Conservation (phyloP, 257 asterid species). For the Perilla frutescens region DNA sequence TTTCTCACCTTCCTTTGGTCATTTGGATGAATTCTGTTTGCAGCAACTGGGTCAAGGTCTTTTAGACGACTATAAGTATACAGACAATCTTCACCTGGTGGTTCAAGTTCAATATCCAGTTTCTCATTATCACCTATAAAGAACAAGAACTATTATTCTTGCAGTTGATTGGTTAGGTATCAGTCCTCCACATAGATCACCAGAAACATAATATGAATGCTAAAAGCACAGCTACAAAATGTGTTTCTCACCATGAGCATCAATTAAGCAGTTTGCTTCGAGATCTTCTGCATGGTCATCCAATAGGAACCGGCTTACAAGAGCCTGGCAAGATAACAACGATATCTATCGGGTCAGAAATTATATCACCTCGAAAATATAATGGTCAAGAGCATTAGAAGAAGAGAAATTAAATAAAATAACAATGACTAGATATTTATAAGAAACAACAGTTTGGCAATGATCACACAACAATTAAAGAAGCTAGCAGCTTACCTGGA, state of each 20-base stretch:
- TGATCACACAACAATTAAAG: background rate
- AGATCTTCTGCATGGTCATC: slow-evolving; percentile 66
- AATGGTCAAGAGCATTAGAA: background rate
- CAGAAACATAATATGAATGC: slow-evolving; percentile 22
- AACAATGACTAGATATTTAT: slow-evolving; percentile 10
- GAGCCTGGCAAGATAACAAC: slow-evolving; percentile 59
- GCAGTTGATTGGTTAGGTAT: background rate
- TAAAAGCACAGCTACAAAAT: slow-evolving; percentile 7
- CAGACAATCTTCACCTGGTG: slow-evolving; percentile 36
- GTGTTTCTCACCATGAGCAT: slow-evolving; percentile 53
- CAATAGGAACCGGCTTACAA: slow-evolving; percentile 81
- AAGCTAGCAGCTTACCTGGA: slow-evolving; percentile 65
- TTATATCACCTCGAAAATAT: slow-evolving; percentile 23
- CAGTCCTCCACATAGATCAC: slow-evolving; percentile 2
- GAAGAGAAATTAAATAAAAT: background rate
- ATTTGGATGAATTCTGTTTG: slow-evolving; percentile 90
- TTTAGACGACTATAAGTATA: slow-evolving; percentile 60
- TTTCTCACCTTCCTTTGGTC: slow-evolving; percentile 80
- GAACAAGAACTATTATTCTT: slow-evolving; percentile 23
- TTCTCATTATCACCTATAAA: slow-evolving; percentile 55
- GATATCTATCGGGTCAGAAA: slow-evolving; percentile 30
- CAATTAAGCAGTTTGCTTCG: slow-evolving; percentile 51
- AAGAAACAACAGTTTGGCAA: slow-evolving; percentile 2
- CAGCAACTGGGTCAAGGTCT: slow-evolving; percentile 83
- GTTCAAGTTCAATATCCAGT: slow-evolving; percentile 46